These are phyloP conservation scores for Cyclotella sp. DNA, from an alignment of 108 stramenopile genomes.

Conservation along the genomic window DNA sequence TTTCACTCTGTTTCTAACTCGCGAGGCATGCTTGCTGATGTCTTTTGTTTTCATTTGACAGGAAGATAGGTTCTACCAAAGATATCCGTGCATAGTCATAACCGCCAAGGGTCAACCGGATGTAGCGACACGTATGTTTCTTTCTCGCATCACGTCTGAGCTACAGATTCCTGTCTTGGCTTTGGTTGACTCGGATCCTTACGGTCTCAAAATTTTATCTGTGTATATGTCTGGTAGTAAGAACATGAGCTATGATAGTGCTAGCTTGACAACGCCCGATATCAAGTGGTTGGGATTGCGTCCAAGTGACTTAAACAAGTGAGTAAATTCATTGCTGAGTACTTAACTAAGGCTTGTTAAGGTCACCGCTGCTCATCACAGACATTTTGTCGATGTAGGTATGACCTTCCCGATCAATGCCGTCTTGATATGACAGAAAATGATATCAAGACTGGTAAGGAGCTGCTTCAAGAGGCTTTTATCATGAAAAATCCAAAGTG, in stretches of 20 bases:
- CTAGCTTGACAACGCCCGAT: constrained; percentile 95
- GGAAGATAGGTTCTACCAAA: constrained; percentile 97
- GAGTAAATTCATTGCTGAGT: not conserved
- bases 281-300: constrained; percentile 97
- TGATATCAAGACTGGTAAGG: constrained; percentile 97
- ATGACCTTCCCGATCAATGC: constrained; percentile 90
- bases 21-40: not conserved
- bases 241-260: constrained; percentile 96
- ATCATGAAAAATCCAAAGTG: constrained; percentile 95
- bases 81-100: constrained; percentile 97
- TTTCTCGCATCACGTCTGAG: constrained; percentile 79
- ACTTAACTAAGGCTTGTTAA: not conserved
- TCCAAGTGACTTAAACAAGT: constrained; percentile 92
- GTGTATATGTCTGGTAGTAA: constrained; percentile 95
- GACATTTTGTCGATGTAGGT: constrained; percentile 20
- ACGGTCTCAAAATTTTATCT: constrained; percentile 97
- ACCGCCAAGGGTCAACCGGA: constrained; percentile 99
- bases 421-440: constrained; percentile 95
- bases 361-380: not conserved
- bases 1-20: not conserved
- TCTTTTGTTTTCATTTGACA: constrained; percentile 15
- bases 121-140: constrained; percentile 87
- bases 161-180: constrained; percentile 96
- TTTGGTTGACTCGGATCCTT: constrained; percentile 97
- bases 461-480: constrained; percentile 94